phyloP scores from a whole-genome alignment of 495 filamentous ascomycete genomes.

The Aspergillus saccharolyticus region DNA sequence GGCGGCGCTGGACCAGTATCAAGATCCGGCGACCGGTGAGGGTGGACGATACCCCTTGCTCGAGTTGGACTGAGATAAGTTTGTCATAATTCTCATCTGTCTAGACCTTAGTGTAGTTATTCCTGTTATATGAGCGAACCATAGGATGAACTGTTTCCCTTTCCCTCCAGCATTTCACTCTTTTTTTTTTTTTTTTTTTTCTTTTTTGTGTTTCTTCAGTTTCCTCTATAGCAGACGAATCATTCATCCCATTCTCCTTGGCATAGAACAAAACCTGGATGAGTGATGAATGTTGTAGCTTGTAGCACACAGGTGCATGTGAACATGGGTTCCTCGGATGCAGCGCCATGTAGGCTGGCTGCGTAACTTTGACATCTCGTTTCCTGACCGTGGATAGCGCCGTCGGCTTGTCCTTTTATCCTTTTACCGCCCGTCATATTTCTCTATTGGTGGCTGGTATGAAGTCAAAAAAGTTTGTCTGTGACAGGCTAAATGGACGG shows the following conservation, averaged over 20 bases:
- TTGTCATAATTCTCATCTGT: too few relatives aligned
- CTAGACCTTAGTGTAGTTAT: not conserved
- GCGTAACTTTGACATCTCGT: not conserved
- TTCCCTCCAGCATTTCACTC: not conserved
- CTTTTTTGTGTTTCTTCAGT: too few relatives aligned
- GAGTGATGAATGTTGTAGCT: not conserved
- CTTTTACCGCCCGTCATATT: not conserved
- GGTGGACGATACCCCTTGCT: slow-evolving; percentile 59
- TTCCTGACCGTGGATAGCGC: not conserved
- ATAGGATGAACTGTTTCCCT: not conserved
- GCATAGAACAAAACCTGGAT: not conserved
- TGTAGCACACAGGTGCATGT: not conserved
- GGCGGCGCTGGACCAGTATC: slow-evolving; percentile 57
- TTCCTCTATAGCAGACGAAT: too few relatives aligned
- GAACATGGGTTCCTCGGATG: not conserved
- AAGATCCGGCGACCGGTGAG: slow-evolving; percentile 32
- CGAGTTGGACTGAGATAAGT: slow-evolving; percentile 50
- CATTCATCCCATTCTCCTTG: too few relatives aligned
- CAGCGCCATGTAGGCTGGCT: not conserved
- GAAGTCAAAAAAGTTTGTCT: not conserved
- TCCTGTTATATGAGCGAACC: not conserved
- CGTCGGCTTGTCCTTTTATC: not conserved
- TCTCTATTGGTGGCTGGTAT: not conserved
- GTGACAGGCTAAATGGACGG: not conserved
- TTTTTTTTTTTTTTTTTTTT: too few relatives aligned